These are phyloP conservation scores for Ampelocalamus luodianensis DNA, from an alignment of 176 grass and related monocot species.

Conservation along the genomic window DNA sequence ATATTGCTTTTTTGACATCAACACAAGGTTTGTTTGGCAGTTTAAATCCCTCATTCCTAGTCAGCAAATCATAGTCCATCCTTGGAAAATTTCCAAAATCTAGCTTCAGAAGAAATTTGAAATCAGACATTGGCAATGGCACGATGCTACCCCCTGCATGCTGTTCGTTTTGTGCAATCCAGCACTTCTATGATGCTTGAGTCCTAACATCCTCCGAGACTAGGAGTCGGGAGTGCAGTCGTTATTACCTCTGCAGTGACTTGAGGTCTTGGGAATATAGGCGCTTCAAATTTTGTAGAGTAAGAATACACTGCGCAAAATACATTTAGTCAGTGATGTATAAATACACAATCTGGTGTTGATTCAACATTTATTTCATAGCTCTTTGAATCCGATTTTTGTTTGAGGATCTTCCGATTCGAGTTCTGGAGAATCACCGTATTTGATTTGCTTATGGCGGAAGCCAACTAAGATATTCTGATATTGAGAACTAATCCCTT, in stretches of 20 bases:
- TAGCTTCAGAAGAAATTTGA: background rate
- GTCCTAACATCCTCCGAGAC: background rate
- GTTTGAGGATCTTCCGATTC: background rate
- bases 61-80: too few relatives aligned
- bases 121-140: too few relatives aligned
- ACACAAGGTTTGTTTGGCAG: background rate
- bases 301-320: background rate
- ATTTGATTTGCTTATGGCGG: too few relatives aligned
- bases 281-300: slow-evolving; percentile 8
- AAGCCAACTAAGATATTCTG: too few relatives aligned
- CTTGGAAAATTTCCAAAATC: too few relatives aligned
- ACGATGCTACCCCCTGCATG: background rate
- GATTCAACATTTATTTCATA: background rate
- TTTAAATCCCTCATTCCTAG: too few relatives aligned
- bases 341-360: background rate
- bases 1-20: background rate
- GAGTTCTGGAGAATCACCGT: too few relatives aligned
- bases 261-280: background rate
- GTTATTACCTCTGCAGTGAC: background rate
- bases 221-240: too few relatives aligned
- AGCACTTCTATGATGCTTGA: background rate
- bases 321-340: background rate
- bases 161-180: background rate
- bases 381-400: background rate
- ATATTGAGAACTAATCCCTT: too few relatives aligned